phyloP scores from a whole-genome alignment of 345 rosid species.

The Euphorbia peplus region DNA sequence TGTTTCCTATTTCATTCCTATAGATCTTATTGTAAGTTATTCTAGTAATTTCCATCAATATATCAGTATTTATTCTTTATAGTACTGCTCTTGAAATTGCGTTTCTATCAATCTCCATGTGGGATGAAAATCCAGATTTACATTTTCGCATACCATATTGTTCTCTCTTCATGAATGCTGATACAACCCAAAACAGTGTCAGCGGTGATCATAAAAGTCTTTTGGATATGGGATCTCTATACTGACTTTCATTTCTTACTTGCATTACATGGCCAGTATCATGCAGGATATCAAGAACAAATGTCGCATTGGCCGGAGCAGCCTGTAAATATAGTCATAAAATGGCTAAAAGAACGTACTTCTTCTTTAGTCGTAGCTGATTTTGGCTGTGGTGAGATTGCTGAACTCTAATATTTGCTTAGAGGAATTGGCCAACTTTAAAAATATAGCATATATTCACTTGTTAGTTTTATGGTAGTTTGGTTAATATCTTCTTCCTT shows the following conservation, averaged over 20 bases:
- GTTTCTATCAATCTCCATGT: neutral
- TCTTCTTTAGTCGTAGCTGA: slow-evolving; percentile 86
- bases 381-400: slow-evolving; percentile 89
- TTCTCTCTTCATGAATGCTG: neutral
- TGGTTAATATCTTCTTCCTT: slow-evolving; percentile 11
- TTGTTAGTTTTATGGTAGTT: slow-evolving; percentile 3
- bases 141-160: neutral
- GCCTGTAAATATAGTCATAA: slow-evolving; percentile 69
- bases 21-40: too few species aligned
- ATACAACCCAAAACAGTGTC: neutral
- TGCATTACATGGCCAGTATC: slow-evolving; percentile 70
- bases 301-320: slow-evolving; percentile 95
- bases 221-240: neutral
- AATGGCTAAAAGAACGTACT: slow-evolving; percentile 60
- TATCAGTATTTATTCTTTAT: neutral
- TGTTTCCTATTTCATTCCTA: too few species aligned
- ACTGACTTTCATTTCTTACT: slow-evolving; percentile 26
- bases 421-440: neutral
- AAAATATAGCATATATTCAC: neutral
- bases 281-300: slow-evolving; percentile 90
- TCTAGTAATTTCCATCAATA: neutral
- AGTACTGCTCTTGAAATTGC: neutral
- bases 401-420: slow-evolving; percentile 7
- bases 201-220: neutral
- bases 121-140: neutral